Conservation (phyloP, 768 basidiomycete species). For the Leccinum boreale region DNA sequence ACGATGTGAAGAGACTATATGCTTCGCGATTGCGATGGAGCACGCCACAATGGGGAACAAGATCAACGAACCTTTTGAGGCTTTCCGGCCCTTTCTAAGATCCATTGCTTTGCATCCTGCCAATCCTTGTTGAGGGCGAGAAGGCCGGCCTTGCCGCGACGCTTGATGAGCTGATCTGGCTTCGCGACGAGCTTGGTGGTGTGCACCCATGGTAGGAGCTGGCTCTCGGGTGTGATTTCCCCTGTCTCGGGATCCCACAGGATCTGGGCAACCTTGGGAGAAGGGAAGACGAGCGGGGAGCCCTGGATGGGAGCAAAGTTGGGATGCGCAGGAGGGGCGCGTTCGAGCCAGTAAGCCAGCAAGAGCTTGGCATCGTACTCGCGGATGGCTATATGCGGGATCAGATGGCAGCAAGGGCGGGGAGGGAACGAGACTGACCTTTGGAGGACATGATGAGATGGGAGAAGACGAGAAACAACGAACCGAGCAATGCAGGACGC, state of each 20-base stretch:
- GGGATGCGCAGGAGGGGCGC: conserved; percentile 76
- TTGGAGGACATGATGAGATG: conserved; percentile 31
- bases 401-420: conserved; percentile 1
- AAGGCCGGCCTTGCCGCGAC: conserved; percentile 96
- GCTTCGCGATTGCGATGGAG: conserved; percentile 11
- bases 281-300: conserved; percentile 50
- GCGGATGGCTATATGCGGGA: conserved; percentile 63
- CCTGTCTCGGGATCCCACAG: conserved; percentile 76
- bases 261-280: conserved; percentile 81
- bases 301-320: conserved; percentile 47
- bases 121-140: conserved; percentile 92
- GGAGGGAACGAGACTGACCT: conserved; percentile 17
- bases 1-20: conserved; percentile 7
- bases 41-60: neutral
- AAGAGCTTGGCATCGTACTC: conserved; percentile 99
- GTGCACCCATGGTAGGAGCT: conserved; percentile 79
- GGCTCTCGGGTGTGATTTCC: conserved; percentile 53
- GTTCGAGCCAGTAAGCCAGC: conserved; percentile 94
- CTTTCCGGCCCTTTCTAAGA: conserved; percentile 85
- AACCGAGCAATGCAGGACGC: neutral
- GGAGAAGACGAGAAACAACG: conserved; percentile 2
- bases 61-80: conserved; percentile 61
- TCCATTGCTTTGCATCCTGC: conserved; percentile 86
- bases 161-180: conserved; percentile 99
- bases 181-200: conserved; percentile 89